These are phyloP conservation scores for Entelexis sorbosivorans DNA, from an alignment of 1,139 yeast genomes.

Conservation along the genomic window DNA sequence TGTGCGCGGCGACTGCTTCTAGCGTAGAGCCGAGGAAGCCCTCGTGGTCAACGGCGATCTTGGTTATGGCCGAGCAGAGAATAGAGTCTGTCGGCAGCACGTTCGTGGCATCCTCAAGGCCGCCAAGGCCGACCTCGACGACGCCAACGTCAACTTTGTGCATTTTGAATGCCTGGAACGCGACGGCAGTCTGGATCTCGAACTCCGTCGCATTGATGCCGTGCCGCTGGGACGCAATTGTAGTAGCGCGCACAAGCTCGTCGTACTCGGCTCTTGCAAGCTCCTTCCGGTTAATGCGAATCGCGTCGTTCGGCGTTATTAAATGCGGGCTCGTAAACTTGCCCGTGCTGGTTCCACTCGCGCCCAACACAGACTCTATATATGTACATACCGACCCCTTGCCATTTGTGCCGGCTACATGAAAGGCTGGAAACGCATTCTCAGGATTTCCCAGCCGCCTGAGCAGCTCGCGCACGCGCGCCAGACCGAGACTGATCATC, in stretches of 20 bases:
- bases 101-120: constrained; percentile 79
- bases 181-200: constrained; percentile 73
- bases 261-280: constrained; percentile 42
- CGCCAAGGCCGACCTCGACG: constrained; percentile 87
- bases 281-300: constrained; percentile 50
- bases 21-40: constrained; percentile 56
- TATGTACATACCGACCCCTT: constrained; percentile 86
- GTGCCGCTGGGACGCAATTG: constrained; percentile 31
- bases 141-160: constrained; percentile 59
- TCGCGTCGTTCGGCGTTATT: constrained; percentile 60
- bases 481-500: constrained; percentile 52
- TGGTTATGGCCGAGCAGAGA: constrained; percentile 63
- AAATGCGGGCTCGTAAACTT: constrained; percentile 83
- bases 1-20: constrained; percentile 55
- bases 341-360: constrained; percentile 48
- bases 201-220: constrained; percentile 69
- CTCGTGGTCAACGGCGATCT: constrained; percentile 79
- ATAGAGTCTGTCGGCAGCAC: constrained; percentile 33
- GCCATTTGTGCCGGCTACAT: constrained; percentile 91
- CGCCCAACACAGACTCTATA: constrained; percentile 48
- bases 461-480: constrained; percentile 49
- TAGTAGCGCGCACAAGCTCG: constrained; percentile 36
- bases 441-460: constrained; percentile 60
- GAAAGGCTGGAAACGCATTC: constrained; percentile 47
- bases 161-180: constrained; percentile 58